phyloP scores from a whole-genome alignment of 768 basidiomycete genomes.

The Gymnopilus junonius region DNA sequence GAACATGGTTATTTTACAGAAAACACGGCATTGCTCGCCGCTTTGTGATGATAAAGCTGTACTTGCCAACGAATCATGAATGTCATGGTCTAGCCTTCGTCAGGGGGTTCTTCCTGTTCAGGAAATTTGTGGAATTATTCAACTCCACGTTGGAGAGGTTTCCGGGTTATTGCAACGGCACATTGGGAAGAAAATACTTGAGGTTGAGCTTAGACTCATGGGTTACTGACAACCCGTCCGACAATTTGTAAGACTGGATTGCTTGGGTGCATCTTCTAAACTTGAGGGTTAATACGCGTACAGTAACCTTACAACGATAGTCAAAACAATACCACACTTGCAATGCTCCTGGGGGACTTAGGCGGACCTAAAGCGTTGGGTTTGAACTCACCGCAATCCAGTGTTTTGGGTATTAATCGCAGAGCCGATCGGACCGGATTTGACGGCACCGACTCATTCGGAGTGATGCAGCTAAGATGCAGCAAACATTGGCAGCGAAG shows the following conservation, averaged over 20 bases:
- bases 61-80: not conserved
- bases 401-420: not conserved
- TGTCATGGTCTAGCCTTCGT: too few species aligned
- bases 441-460: not conserved
- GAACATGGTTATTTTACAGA: not conserved
- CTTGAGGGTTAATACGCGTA: not conserved
- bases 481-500: too few species aligned
- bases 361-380: not conserved
- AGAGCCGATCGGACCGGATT: not conserved
- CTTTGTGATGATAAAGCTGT: conserved; percentile 1
- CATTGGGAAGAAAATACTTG: not conserved
- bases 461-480: too few species aligned
- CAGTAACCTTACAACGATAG: too few species aligned
- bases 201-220: not conserved
- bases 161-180: not conserved
- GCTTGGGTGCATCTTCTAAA: too few species aligned
- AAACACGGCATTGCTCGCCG: conserved; percentile 4
- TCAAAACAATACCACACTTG: too few species aligned
- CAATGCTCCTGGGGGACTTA: not conserved
- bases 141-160: not conserved
- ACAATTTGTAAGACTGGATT: too few species aligned
- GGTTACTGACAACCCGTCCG: too few species aligned
- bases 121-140: not conserved
- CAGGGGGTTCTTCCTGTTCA: not conserved
- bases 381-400: conserved; percentile 1